Percentiles rank a stretch among this genome's conserved stretches.
These are phyloP conservation scores for Spiromastix sp. DNA, from an alignment of 2,329 filamentous ascomycete species.

Conservation along the genomic window DNA sequence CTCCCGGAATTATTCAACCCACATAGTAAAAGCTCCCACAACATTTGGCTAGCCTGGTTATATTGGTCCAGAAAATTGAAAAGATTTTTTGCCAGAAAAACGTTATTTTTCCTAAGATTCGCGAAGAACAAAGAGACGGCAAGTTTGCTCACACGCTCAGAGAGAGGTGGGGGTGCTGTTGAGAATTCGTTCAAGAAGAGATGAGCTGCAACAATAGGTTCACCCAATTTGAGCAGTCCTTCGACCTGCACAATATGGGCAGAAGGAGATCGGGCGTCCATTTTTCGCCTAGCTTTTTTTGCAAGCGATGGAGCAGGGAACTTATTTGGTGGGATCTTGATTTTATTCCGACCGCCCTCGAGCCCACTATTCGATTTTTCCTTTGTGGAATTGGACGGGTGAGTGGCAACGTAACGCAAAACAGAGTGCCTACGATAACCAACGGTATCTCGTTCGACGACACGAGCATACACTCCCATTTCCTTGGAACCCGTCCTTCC, in stretches of 20 bases:
- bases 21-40: slow-evolving; percentile 30
- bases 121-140: slow-evolving; percentile 22
- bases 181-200: slow-evolving; percentile 21
- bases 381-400: too few relatives aligned
- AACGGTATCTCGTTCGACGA: slow-evolving; percentile 1
- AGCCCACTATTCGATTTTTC: too few relatives aligned
- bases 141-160: slow-evolving; percentile 19
- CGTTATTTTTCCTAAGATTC: slow-evolving; percentile 28
- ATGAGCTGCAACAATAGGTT: slow-evolving; percentile 27
- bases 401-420: too few relatives aligned
- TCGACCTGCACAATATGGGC: slow-evolving; percentile 3
- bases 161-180: slow-evolving; percentile 15
- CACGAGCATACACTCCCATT: background rate
- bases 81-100: slow-evolving; percentile 27
- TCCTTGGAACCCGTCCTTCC: too few relatives aligned
- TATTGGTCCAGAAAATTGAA: slow-evolving; percentile 26
- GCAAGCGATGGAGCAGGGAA: too few relatives aligned
- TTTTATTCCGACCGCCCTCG: too few relatives aligned
- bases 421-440: too few relatives aligned
- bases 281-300: too few relatives aligned
- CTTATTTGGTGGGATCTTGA: too few relatives aligned
- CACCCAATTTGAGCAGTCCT: slow-evolving; percentile 17
- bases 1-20: slow-evolving; percentile 24
- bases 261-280: background rate
- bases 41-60: slow-evolving; percentile 19